Percentiles rank a stretch among this genome's conserved stretches.
Conservation (phyloP, 306 rosid genomes). For the Hippophae tibetana region DNA sequence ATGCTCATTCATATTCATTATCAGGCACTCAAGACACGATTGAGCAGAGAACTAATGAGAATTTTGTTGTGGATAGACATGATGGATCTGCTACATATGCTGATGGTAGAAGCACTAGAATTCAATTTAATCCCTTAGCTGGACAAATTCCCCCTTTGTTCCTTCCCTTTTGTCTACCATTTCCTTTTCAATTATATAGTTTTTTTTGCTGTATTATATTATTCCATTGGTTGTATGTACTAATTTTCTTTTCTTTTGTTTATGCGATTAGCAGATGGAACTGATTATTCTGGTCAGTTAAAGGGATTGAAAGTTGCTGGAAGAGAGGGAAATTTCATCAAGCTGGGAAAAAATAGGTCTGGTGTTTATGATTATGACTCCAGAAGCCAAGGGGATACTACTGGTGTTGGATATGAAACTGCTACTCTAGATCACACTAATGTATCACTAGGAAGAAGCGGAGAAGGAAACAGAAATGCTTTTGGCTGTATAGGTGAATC, state of each 20-base stretch:
- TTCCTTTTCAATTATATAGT: no score
- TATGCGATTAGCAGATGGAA: conserved; percentile 33
- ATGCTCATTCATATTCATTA: conserved; percentile 20
- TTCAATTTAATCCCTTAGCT: neutral
- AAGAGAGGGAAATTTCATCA: conserved; percentile 61
- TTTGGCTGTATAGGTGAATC: conserved; percentile 23
- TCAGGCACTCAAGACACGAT: conserved; percentile 41
- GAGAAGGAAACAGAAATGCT: conserved; percentile 32
- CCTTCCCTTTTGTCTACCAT: neutral
- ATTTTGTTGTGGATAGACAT: conserved; percentile 31
- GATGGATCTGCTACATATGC: conserved; percentile 28
- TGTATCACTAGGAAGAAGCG: conserved; percentile 26
- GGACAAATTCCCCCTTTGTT: neutral
- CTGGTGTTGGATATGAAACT: conserved; percentile 41
- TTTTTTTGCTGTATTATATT: neutral
- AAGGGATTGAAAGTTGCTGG: conserved; percentile 48
- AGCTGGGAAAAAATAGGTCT: conserved; percentile 60
- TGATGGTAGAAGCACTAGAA: conserved; percentile 39
- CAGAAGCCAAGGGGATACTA: conserved; percentile 35
- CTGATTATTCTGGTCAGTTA: conserved; percentile 40
- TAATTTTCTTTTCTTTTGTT: conserved; percentile 1
- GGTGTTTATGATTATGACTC: conserved; percentile 37
- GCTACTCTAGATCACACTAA: conserved; percentile 27
- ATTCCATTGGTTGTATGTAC: neutral
- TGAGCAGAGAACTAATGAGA: conserved; percentile 37